A percentile compares a stretch with the other conserved stretches of the same genome.
phyloP scores from a whole-genome alignment of 2,329 filamentous ascomycete species.

The Trichoderma asperellum region DNA sequence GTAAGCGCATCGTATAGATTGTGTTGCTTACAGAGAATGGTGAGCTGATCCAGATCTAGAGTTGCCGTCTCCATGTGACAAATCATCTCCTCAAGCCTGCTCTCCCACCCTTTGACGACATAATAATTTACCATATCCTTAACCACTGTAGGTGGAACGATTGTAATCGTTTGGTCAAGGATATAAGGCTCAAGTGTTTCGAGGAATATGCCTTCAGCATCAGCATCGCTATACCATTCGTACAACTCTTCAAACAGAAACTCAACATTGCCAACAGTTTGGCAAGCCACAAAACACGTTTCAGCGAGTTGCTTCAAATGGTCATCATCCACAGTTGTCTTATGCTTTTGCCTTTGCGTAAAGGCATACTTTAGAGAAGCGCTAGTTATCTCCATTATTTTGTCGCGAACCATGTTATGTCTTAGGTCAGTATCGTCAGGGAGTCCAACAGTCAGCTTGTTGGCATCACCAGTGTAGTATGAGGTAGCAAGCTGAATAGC shows the following conservation, averaged over 20 bases:
- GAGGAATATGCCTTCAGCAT: conserved; percentile 75
- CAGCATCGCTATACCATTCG: conserved; percentile 82
- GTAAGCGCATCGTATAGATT: conserved; percentile 92
- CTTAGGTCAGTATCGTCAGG: conserved; percentile 79
- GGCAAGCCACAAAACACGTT: conserved; percentile 81
- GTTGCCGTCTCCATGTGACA: conserved; percentile 89
- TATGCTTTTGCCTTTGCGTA: conserved; percentile 61
- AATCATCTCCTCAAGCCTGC: conserved; percentile 87
- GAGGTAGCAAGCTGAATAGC: conserved; percentile 89
- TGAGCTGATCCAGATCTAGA: conserved; percentile 92
- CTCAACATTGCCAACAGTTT: conserved; percentile 75
- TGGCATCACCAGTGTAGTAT: conserved; percentile 89
- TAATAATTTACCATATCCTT: conserved; percentile 86
- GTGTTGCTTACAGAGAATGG: conserved; percentile 86
- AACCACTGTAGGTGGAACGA: conserved; percentile 79
- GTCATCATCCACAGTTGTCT: conserved; percentile 51
- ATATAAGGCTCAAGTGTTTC: conserved; percentile 89
- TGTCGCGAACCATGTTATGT: conserved; percentile 83
- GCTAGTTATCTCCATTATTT: conserved; percentile 88
- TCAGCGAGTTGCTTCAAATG: conserved; percentile 79
- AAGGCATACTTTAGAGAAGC: conserved; percentile 92
- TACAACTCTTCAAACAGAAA: conserved; percentile 93
- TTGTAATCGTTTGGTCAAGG: conserved; percentile 72
- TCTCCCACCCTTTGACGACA: conserved; percentile 73
- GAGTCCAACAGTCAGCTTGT: conserved; percentile 90